phyloP scores from a whole-genome alignment of 1,284 basidiomycete genomes.

The Irpex rosettiformis region DNA sequence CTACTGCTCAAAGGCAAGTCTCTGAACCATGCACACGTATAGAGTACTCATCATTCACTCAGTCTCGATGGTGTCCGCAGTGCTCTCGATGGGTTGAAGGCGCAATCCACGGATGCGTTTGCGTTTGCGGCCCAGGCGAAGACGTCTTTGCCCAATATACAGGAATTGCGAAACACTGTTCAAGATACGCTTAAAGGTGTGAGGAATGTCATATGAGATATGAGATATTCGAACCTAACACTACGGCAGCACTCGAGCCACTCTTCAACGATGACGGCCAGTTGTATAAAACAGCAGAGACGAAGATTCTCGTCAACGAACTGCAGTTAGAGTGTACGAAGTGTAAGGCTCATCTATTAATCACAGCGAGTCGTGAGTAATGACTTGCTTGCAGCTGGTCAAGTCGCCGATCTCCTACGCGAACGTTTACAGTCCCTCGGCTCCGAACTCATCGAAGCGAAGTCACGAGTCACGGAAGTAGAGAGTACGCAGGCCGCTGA shows the following conservation, averaged over 20 bases:
- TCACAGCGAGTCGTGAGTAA: neutral
- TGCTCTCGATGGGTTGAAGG: constrained; percentile 24
- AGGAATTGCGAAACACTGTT: constrained; percentile 25
- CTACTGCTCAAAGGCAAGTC: constrained; percentile 23
- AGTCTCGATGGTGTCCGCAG: constrained; percentile 24
- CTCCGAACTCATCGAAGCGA: constrained; percentile 32
- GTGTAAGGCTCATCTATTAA: constrained; percentile 18
- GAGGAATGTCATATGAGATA: constrained; percentile 15
- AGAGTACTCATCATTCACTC: constrained; percentile 7
- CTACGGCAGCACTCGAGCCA: constrained; percentile 23
- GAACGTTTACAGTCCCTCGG: constrained; percentile 31
- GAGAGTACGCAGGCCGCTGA: constrained; percentile 26
- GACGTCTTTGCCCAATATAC: constrained; percentile 24
- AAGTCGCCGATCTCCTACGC: constrained; percentile 34
- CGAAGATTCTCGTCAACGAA: constrained; percentile 22
- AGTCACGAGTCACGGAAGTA: constrained; percentile 25
- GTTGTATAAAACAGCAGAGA: constrained; percentile 20
- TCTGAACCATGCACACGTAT: neutral
- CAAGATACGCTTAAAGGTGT: constrained; percentile 19
- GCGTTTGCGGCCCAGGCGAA: constrained; percentile 23
- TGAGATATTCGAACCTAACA: neutral
- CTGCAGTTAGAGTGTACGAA: constrained; percentile 28
- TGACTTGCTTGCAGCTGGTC: constrained; percentile 23
- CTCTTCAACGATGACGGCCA: constrained; percentile 26
- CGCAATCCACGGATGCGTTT: constrained; percentile 28